These are phyloP conservation scores for Cryptococcus deneoformans DNA, from an alignment of 1,284 basidiomycete genomes.

Conservation along the genomic window DNA sequence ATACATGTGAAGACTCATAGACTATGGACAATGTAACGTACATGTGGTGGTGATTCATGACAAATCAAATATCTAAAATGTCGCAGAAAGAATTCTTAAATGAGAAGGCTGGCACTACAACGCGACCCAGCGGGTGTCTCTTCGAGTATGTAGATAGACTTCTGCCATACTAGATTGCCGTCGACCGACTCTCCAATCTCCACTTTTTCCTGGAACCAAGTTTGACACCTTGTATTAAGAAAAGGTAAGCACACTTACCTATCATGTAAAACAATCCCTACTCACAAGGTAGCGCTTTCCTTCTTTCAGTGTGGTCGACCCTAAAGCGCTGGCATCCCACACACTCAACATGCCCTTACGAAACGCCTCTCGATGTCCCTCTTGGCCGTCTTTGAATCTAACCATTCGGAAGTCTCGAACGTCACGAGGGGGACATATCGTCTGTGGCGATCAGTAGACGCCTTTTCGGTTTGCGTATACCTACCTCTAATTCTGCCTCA, in stretches of 20 bases:
- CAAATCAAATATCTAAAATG: not conserved
- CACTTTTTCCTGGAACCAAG: constrained; percentile 58
- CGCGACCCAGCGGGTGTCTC: constrained; percentile 59
- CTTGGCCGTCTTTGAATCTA: constrained; percentile 66
- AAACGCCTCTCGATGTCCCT: constrained; percentile 53
- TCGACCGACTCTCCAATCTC: constrained; percentile 60
- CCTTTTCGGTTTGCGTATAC: constrained; percentile 14
- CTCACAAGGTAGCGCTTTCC: constrained; percentile 67
- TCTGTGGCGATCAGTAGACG: constrained; percentile 49
- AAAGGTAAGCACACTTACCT: not conserved
- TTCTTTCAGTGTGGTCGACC: constrained; percentile 58
- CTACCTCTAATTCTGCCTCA: constrained; percentile 66
- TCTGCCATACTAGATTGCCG: constrained; percentile 51
- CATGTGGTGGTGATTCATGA: constrained; percentile 4
- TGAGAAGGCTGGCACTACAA: too few relatives aligned
- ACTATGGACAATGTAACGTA: not conserved
- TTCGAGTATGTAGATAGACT: constrained; percentile 63
- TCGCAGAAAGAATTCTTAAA: too few relatives aligned
- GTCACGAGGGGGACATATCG: constrained; percentile 68
- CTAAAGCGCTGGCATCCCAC: constrained; percentile 69
- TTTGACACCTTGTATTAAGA: constrained; percentile 57
- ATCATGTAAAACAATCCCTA: not conserved
- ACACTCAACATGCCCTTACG: constrained; percentile 73
- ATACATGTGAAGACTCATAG: constrained; percentile 1
- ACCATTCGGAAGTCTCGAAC: constrained; percentile 79